Evolutionary conservation across 768 basidiomycete genomes (phyloP).

Genomic region (Dictyophora rubrovolvata): DNA sequence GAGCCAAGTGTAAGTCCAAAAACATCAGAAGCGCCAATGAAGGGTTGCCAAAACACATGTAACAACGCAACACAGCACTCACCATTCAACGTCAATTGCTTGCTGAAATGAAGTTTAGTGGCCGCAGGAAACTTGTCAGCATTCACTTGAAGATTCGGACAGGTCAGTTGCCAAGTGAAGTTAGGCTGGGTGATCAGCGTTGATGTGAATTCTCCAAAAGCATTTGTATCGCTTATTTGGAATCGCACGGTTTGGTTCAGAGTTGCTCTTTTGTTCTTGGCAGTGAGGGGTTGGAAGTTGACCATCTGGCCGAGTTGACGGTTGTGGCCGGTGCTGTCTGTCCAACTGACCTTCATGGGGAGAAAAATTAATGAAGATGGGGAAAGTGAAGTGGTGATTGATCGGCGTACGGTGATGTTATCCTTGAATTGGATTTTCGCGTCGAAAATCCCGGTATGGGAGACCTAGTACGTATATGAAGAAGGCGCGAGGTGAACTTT

Average conservation of each 20-base stretch:
- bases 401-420: constrained; percentile 30
- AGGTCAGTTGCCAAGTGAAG: constrained; percentile 59
- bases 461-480: constrained; percentile 37
- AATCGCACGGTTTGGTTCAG: constrained; percentile 55
- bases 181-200: constrained; percentile 54
- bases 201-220: constrained; percentile 52
- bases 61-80: too few relatives aligned
- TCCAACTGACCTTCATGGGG: constrained; percentile 24
- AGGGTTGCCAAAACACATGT: background rate
- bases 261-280: constrained; percentile 44
- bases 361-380: background rate
- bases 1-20: background rate
- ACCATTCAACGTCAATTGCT: constrained; percentile 49
- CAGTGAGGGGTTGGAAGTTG: constrained; percentile 33
- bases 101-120: constrained; percentile 55
- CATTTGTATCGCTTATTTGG: constrained; percentile 41
- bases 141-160: constrained; percentile 47
- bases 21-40: background rate
- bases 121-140: constrained; percentile 60
- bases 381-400: background rate
- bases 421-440: constrained; percentile 54
- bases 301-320: constrained; percentile 42
- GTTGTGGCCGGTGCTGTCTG: constrained; percentile 31
- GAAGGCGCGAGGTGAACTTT: background rate
- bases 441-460: constrained; percentile 56